Evolutionary conservation across 257 asterid genomes (phyloP), one percentile per base, ranked within the genome.

Genomic region (Schizonepeta tenuifolia): DNA sequence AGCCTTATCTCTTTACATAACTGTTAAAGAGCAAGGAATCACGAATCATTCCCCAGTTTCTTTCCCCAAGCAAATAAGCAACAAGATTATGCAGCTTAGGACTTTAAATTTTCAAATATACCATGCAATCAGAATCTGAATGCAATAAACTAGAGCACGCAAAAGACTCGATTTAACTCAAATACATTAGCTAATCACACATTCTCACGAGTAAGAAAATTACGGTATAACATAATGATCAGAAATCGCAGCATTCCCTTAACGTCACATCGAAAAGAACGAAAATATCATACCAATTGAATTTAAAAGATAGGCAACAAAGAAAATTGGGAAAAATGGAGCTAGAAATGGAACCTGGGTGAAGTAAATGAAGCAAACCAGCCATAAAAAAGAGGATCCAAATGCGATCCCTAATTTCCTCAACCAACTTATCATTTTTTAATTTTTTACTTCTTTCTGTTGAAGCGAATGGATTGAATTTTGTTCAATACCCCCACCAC

Each of bases 281-380:
- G 43, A 12, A 17, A 5, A 1, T 26, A 33, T 46, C 59, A 51
- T 49, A 10, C 47, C 36, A 31, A 31, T 4, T 31, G 7, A 31
- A 5, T 31, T 31, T 31, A 31, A 31, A 31, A 72, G 9, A 59
- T 18, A 35, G 20, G 68, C 64, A 60, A 21, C 5, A 41, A 21
- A 35, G 6, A n/a, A 36, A 21, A 56, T 13, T 26, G 14, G 49
- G 49, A 24, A 28, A 53, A 64, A 40, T 5, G 55, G 56, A 46
- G 65, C 3, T 3, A 6, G 67, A 40, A 57, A 71, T 10, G 26
- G 57, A 71, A 92, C 98, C 98, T 93, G 98, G 66, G 98, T 93
- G 90, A 87, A 93, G 85, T 93, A 93, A 84, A 93, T 90, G 76
- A 93, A 77, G 84, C 96, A 91, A 77, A 89, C 96, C 53, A 93